A percentile compares a stretch with the other conserved stretches of the same genome.
Evolutionary conservation across 164 flowering plant species (phyloP).

Genomic region (Stephania cephalantha): DNA sequence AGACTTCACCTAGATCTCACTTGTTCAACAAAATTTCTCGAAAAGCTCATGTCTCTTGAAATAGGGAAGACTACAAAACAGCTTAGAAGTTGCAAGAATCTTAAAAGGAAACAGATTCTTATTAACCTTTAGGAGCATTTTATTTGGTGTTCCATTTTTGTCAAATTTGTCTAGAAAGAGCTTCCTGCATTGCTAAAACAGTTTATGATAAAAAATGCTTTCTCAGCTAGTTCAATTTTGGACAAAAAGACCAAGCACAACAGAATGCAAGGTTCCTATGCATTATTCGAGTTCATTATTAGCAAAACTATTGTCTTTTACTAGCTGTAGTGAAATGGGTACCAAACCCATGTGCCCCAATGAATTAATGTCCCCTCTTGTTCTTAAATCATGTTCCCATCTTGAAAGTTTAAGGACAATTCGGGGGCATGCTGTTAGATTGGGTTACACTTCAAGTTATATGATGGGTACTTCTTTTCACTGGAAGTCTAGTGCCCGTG

Average conservation of each 20-base stretch:
- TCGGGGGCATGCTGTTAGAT: constrained; percentile 36
- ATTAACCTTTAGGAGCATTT: constrained; percentile 60
- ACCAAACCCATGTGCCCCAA: constrained; percentile 44
- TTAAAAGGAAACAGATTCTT: constrained; percentile 41
- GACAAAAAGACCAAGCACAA: constrained; percentile 74
- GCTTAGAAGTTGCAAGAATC: constrained; percentile 31
- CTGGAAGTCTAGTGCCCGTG: constrained; percentile 21
- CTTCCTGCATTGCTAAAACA: constrained; percentile 44
- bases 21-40: constrained; percentile 67
- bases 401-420: constrained; percentile 26
- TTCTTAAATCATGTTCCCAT: constrained; percentile 31
- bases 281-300: constrained; percentile 38
- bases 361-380: constrained; percentile 32
- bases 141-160: constrained; percentile 45
- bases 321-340: constrained; percentile 41
- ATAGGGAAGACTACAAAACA: constrained; percentile 31
- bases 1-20: constrained; percentile 32
- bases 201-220: constrained; percentile 48
- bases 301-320: constrained; percentile 53
- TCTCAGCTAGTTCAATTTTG: constrained; percentile 54
- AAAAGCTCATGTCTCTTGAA: constrained; percentile 73
- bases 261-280: constrained; percentile 45
- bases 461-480: constrained; percentile 25
- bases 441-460: constrained; percentile 35
- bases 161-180: constrained; percentile 41